Conservation (phyloP, 768 basidiomycete species). For the Agaricus sinodeliciosus region DNA sequence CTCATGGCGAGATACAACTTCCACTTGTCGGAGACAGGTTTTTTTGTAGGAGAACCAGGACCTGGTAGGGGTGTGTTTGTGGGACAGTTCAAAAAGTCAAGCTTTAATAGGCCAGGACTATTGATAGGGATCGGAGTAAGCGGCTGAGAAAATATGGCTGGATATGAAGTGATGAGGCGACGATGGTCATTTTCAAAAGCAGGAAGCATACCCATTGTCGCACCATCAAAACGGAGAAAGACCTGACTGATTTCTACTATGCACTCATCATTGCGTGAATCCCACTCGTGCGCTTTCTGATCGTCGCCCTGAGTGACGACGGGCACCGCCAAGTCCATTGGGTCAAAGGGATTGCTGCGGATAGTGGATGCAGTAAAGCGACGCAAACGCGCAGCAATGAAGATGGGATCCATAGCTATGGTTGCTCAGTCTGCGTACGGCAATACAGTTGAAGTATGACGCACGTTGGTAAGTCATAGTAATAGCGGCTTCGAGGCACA, state of each 20-base stretch:
- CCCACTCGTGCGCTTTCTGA: conserved; percentile 37
- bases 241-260: conserved; percentile 40
- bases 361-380: conserved; percentile 38
- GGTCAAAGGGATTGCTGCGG: conserved; percentile 22
- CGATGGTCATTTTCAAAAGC: not conserved
- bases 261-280: conserved; percentile 53
- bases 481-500: conserved; percentile 55
- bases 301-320: conserved; percentile 22
- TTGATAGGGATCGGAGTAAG: conserved; percentile 4
- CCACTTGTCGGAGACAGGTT: conserved; percentile 17
- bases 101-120: not conserved
- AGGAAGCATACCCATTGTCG: not conserved
- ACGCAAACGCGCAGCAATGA: conserved; percentile 59
- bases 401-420: conserved; percentile 42
- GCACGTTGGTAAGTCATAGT: conserved; percentile 43
- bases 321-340: conserved; percentile 37
- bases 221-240: not conserved
- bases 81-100: conserved; percentile 9
- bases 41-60: conserved; percentile 14
- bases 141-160: conserved; percentile 6
- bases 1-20: conserved; percentile 43
- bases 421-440: not conserved
- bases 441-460: not conserved
- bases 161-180: not conserved
- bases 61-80: conserved; percentile 8